Evolutionary conservation across 2,329 filamentous ascomycete genomes (phyloP), one percentile per base, ranked within the genome.

Genomic region (Venturiaceae sp.): DNA sequence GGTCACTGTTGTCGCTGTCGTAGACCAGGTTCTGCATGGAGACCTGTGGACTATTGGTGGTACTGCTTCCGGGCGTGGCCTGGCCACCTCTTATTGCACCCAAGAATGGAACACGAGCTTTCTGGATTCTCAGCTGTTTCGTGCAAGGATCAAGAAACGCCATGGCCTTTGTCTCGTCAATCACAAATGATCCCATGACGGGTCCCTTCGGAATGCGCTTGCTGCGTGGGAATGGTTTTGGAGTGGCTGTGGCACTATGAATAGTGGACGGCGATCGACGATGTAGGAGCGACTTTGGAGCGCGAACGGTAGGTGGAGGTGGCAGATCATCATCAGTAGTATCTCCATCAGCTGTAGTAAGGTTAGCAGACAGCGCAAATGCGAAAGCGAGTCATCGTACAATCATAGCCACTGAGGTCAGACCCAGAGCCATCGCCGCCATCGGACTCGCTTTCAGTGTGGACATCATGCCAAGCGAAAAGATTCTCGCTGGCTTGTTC

Each of bases 241-340:
- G 70, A 19, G 67, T 71, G 34, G 67, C 65, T 41, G 69, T 66
- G 28, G 68, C 66, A 26, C 70, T 72, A 9, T 64, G 64, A 14
- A 69, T 71, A 16, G 74, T 72, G 21, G 75, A 73, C 36, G 79
- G 69, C 3, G 75, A 75, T 34, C 78, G 74, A 21, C 77, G 75
- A 62, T 75, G 78, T 59, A 83, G 71, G 19, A 83, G 75, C 57
- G 75, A 75, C 50, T 73, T 72, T 44, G 71, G 78, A 66, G 71
- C 76, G 64, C 70, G 75, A 64, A 74, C 78, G 62, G 70, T 77
- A 52, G 72, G 75, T 59, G 71, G 76, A 60, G 72, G 75, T 61
- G 74, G 76, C 53, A 77, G 73, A 65, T 83, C 79, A 67, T 83
- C 80, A 68, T 83, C 80, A 68, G 81, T 83, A 58, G 81, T 83